A percentile compares a stretch with the other conserved stretches of the same genome.
Evolutionary conservation across 129 eudicot genomes (phyloP).

Genomic region (Chrysanthemum seticuspe): DNA sequence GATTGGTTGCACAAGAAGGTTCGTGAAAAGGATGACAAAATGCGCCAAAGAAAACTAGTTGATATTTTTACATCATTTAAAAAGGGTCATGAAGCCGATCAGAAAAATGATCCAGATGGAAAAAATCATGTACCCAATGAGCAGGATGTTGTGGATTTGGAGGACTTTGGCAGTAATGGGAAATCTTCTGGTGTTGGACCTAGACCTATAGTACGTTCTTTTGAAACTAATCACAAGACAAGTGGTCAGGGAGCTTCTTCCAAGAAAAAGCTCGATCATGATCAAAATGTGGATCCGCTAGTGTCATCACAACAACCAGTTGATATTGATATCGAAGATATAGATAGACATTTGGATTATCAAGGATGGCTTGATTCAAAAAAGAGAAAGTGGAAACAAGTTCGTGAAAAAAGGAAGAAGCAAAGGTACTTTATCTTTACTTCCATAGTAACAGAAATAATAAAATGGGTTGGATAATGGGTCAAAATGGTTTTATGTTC

Average conservation of each 20-base stretch:
- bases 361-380: slow-evolving; percentile 84
- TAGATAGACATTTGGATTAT: slow-evolving; percentile 76
- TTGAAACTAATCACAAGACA: slow-evolving; percentile 47
- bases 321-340: slow-evolving; percentile 30
- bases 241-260: slow-evolving; percentile 26
- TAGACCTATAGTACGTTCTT: slow-evolving; percentile 72
- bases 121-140: slow-evolving; percentile 35
- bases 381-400: slow-evolving; percentile 95
- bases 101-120: slow-evolving; percentile 28
- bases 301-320: slow-evolving; percentile 30
- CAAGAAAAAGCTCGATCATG: slow-evolving; percentile 29
- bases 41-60: slow-evolving; percentile 77
- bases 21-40: slow-evolving; percentile 94
- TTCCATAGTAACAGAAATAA: not conserved
- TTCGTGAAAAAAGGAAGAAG: slow-evolving; percentile 77
- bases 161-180: slow-evolving; percentile 67
- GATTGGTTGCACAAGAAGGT: slow-evolving; percentile 97
- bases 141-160: slow-evolving; percentile 62
- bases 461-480: not conserved
- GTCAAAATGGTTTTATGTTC: not conserved
- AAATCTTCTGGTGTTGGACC: slow-evolving; percentile 47
- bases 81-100: slow-evolving; percentile 37
- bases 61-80: slow-evolving; percentile 56
- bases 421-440: slow-evolving; percentile 53
- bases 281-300: slow-evolving; percentile 22